Percentiles rank a stretch among this genome's conserved stretches.
Conservation (phyloP, 176 grass and related monocot genomes). For the Thinopyrum elongatum region DNA sequence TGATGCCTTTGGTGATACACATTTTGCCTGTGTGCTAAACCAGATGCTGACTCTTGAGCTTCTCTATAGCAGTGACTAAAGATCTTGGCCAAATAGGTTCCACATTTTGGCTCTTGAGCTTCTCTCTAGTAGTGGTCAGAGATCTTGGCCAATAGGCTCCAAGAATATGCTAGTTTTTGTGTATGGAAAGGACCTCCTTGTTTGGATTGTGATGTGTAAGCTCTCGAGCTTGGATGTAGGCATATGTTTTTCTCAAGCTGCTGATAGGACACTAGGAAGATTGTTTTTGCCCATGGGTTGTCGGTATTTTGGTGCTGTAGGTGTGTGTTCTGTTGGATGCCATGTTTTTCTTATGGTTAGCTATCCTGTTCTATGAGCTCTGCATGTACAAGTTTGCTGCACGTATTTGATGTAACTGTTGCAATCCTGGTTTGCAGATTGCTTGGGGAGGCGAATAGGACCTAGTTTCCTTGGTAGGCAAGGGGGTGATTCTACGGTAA, state of each 20-base stretch:
- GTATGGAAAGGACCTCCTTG: background rate
- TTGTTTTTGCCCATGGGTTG: conserved; percentile 1
- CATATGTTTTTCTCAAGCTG: conserved; percentile 11
- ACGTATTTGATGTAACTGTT: conserved; percentile 25
- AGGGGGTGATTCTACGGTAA: conserved; percentile 72
- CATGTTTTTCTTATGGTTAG: conserved; percentile 32
- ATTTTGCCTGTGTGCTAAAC: background rate
- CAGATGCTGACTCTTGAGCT: background rate
- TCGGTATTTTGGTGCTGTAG: conserved; percentile 8
- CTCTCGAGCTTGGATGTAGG: conserved; percentile 1
- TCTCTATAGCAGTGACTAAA: background rate
- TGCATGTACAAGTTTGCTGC: conserved; percentile 5
- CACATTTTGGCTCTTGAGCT: background rate
- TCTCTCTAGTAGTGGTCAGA: background rate
- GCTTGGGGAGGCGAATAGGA: conserved; percentile 88
- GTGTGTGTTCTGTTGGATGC: background rate
- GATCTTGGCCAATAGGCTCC: background rate
- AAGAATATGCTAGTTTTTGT: background rate
- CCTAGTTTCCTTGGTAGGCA: conserved; percentile 77
- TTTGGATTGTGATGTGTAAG: conserved; percentile 1
- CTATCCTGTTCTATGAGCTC: background rate
- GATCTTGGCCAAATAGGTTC: background rate
- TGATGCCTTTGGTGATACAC: background rate
- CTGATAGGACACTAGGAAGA: background rate
- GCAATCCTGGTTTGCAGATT: conserved; percentile 53